These are phyloP conservation scores for Epichloe hybrida DNA, from an alignment of 2,329 filamentous ascomycete species.

Conservation along the genomic window DNA sequence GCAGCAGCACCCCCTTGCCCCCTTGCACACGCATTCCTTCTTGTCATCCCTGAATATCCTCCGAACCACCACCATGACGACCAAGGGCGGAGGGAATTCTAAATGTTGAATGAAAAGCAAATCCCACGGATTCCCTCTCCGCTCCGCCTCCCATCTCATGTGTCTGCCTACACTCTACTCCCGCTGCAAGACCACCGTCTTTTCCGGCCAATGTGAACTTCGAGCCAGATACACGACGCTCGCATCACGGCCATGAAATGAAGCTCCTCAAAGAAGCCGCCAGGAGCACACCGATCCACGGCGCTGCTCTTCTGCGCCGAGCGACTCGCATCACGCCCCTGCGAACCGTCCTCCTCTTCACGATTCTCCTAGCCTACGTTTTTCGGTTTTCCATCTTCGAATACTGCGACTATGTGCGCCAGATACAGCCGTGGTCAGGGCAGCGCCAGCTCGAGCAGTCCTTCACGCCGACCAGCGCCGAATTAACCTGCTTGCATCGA, in stretches of 20 bases:
- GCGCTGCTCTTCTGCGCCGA: background rate
- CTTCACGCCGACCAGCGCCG: constrained; percentile 6
- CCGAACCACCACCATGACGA: background rate
- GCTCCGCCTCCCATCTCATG: no score
- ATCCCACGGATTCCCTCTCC: background rate
- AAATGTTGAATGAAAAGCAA: background rate
- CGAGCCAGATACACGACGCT: background rate
- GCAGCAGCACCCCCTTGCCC: no score
- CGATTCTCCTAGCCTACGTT: background rate
- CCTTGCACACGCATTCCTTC: background rate
- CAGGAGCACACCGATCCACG: background rate
- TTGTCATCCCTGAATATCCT: background rate
- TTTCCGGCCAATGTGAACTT: background rate
- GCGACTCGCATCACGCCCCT: background rate
- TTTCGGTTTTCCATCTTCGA: background rate
- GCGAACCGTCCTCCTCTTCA: background rate
- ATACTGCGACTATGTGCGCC: constrained; percentile 3
- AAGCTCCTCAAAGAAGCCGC: constrained; percentile 2
- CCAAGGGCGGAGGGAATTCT: background rate
- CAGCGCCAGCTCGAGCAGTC: constrained; percentile 7
- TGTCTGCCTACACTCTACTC: background rate
- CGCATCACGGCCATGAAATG: background rate
- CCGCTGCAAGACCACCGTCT: background rate
- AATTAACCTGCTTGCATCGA: constrained; percentile 7
- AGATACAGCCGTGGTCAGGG: constrained; percentile 4